phyloP scores from a whole-genome alignment of 106 monocot genomes.

The Alisma plantagoaquatica region DNA sequence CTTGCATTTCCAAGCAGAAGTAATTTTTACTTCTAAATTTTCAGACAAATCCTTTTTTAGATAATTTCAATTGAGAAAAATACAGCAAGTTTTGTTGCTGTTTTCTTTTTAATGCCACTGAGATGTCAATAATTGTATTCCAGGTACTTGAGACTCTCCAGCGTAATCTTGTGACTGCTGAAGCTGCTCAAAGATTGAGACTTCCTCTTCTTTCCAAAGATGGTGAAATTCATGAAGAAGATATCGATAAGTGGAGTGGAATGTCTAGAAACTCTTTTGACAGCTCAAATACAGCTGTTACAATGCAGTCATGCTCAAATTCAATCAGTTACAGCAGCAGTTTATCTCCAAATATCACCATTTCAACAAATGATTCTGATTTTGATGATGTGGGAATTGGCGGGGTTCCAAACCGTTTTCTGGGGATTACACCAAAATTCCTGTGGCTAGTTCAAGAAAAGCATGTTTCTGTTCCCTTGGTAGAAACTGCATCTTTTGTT shows the following conservation, averaged over 20 bases:
- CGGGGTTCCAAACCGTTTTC: constrained; percentile 86
- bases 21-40: too few species aligned
- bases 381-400: constrained; percentile 70
- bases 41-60: too few species aligned
- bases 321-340: constrained; percentile 36
- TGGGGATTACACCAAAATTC: constrained; percentile 72
- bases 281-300: constrained; percentile 45
- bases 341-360: constrained; percentile 9
- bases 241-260: constrained; percentile 68
- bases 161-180: constrained; percentile 66
- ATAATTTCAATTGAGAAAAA: too few species aligned
- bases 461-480: constrained; percentile 9
- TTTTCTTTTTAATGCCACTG: too few species aligned
- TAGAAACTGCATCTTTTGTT: not conserved
- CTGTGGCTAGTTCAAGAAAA: constrained; percentile 70
- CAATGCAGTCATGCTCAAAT: constrained; percentile 49
- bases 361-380: constrained; percentile 28
- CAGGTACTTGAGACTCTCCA: constrained; percentile 91
- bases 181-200: constrained; percentile 93
- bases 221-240: constrained; percentile 82
- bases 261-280: constrained; percentile 74
- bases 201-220: constrained; percentile 92
- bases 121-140: too few species aligned
- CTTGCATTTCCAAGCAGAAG: too few species aligned
- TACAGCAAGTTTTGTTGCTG: too few species aligned